Base-by-base conservation (phyloP, 495 filamentous ascomycete genomes). In the Aspergillus homomorphus region DNA sequence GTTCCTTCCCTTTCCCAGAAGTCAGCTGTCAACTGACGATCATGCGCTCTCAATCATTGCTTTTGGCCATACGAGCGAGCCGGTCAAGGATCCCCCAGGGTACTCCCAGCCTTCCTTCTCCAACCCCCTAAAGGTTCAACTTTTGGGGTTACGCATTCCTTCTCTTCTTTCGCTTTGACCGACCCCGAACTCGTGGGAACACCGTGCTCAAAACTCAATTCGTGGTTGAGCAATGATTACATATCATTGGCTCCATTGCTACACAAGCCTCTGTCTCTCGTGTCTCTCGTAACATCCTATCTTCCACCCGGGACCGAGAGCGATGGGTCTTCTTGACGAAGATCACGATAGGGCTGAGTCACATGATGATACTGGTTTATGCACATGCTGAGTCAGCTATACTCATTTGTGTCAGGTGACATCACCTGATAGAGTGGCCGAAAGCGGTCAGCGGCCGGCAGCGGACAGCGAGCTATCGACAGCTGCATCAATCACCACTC, bases 341-440 rank as follows among this genome's bases (percentile, higher is more conserved):
- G n/a, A 9, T 38, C 21, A 49, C 42, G 22, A 49, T 62, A 65
- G 61, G 63, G 63, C 63, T 65, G 59, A 65, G 38, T 65, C 63
- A 65, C 63, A 51, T 65, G 63, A 54, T 22, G 10, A 20, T 14
- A 3, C 22, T 41, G 44, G 10, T 10, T 49, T 24, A 2, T 15
- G 45, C 46, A 21, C 6, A 10, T 1, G 23, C 48, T 51, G 48
- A 51, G 48, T 51, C 48, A 51, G 5, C 24, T 16, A 14, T 9
- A 48, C 19, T 24, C 10, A 48, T 8, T 5, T 22, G 46, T 28
- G 19, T 61, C 58, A 60, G 33, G 57, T 64, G 54, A 55, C n/a
- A 19, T 59, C 57, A 59, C 57, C 43, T 59, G 51, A 51, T 19
- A 15, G 1, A 5, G 0, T 10, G 22, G 20, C 54, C 45, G 54